Base-by-base conservation (phyloP, 805 yeast genomes). In the Kazachstania bromeliacearum region DNA sequence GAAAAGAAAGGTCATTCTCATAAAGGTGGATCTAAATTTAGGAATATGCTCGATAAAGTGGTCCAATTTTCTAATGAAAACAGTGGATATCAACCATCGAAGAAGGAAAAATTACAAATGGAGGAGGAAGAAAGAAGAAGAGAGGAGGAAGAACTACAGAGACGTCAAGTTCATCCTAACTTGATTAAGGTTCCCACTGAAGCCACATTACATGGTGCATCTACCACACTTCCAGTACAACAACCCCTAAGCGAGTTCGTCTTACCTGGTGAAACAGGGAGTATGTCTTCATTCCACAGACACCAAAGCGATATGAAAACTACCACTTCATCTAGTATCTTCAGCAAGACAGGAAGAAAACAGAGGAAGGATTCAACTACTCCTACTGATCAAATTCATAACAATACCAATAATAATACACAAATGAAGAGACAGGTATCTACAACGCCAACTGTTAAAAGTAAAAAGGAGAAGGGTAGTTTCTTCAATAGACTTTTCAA, bases 21-120 rank as follows among this genome's bases (percentile, higher is more conserved):
- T 29, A 37, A 34, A 34, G 35, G 29, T 20, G 41, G 34, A 26
- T 45, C 43, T 3, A 52, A 47, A 35, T 46, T 55, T 27, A 55
- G 52, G 41, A 44, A 41, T 28, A 44, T 56, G 26, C 38, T 57
- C n/a, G 47, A 47, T 24, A 55, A 47, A 34, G 51, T 57, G 13
- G 53, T 51, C 6, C 57, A 56, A 33, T 57, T 57, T 33, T 55
- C 60, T 12, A 46, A 47, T n/a, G 59, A 57, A 35, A 55, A 57
- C 33, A 52, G 53, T 32, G 62, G 62, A 3, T 51, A 53, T 36
- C 62, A 56, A 37, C 49, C 51, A 13, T 32, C 51, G 14, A 45
- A 47, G 29, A 43, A 43, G 24, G 45, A 50, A 14, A 36, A 42
- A 23, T 4, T 10, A 12, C 28, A 18, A 27, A 21, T 40, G n/a